These are phyloP conservation scores for Eruca vesicaria DNA, from an alignment of 441 rosid genomes.

Conservation along the genomic window DNA sequence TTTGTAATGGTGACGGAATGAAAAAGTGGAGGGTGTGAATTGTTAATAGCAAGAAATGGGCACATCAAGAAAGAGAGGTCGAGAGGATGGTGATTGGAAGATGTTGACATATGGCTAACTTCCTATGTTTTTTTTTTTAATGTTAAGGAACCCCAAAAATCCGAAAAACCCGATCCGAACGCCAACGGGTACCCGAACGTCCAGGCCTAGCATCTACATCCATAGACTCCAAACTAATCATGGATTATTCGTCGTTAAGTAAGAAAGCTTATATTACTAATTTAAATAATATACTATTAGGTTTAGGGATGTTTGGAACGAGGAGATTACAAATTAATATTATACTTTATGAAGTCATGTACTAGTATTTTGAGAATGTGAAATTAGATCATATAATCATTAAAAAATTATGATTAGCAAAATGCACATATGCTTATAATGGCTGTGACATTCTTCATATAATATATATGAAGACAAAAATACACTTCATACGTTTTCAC, in stretches of 20 bases:
- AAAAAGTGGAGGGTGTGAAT: constrained; percentile 27
- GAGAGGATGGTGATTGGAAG: constrained; percentile 29
- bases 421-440: too few relatives aligned
- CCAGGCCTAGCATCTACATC: not conserved
- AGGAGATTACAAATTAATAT: not conserved
- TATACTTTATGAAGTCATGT: not conserved
- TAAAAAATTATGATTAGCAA: too few relatives aligned
- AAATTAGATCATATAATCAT: too few relatives aligned
- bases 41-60: constrained; percentile 37
- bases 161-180: too few relatives aligned
- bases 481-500: too few relatives aligned
- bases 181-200: too few relatives aligned
- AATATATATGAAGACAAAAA: too few relatives aligned
- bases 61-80: constrained; percentile 12
- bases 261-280: not conserved
- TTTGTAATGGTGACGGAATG: constrained; percentile 7
- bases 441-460: too few relatives aligned
- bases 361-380: not conserved
- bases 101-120: constrained; percentile 27
- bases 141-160: too few relatives aligned
- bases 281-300: not conserved
- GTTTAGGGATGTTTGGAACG: not conserved
- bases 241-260: not conserved
- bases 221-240: not conserved
- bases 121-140: not conserved